These are phyloP conservation scores for Fusarium sp. DNA, from an alignment of 2,329 filamentous ascomycete species.

Conservation along the genomic window DNA sequence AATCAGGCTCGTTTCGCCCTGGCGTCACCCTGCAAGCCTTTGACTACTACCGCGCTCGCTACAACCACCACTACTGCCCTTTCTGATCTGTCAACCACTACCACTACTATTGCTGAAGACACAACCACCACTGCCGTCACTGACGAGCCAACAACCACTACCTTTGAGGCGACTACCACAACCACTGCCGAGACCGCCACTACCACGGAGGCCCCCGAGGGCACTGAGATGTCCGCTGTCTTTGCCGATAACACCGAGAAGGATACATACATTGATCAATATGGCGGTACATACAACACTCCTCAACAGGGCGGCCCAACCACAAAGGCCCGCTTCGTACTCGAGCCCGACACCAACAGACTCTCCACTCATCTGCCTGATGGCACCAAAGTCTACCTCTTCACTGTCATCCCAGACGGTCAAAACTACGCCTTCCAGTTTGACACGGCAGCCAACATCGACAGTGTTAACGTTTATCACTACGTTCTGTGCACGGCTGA, in stretches of 20 bases:
- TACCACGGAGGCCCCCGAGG: not conserved
- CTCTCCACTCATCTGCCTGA: not conserved
- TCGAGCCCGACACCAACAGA: not conserved
- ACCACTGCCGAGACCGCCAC: not conserved
- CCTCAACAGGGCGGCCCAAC: rapidly evolving
- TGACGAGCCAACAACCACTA: not conserved
- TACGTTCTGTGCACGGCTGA: not conserved
- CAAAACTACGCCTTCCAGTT: not conserved
- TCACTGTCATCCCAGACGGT: not conserved
- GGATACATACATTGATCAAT: not conserved
- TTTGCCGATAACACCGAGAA: rapidly evolving
- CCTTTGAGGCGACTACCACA: not conserved
- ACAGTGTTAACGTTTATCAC: not conserved
- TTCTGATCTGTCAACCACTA: not conserved
- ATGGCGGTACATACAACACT: not conserved
- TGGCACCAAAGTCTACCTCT: not conserved
- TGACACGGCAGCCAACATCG: rapidly evolving
- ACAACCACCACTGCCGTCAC: not conserved
- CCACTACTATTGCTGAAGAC: not conserved
- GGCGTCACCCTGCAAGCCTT: not conserved
- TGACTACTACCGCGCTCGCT: not conserved
- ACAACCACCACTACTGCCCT: not conserved
- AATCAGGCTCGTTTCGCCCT: not conserved
- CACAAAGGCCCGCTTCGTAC: not conserved
- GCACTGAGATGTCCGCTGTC: rapidly evolving